Conservation (phyloP, 331 rosid species). For the Erythrophleum ivorense region DNA sequence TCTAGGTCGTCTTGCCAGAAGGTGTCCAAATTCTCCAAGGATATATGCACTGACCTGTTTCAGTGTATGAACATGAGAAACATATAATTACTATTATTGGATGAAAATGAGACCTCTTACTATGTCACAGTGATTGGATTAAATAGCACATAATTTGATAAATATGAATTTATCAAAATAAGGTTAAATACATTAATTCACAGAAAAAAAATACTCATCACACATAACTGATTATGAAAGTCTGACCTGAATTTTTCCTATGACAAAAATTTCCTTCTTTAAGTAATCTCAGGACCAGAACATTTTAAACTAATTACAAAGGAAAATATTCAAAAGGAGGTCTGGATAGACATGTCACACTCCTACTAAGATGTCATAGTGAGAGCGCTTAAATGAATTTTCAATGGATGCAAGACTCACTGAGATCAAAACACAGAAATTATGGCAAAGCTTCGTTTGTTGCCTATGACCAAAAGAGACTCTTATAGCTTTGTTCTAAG, state of each 20-base stretch:
- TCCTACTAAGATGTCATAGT: slow-evolving; percentile 3
- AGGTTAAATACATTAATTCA: slow-evolving; percentile 16
- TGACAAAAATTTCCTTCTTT: slow-evolving; percentile 24
- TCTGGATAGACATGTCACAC: not conserved
- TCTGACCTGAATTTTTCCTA: slow-evolving; percentile 23
- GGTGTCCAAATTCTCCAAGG: slow-evolving; percentile 99
- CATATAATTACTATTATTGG: slow-evolving; percentile 1
- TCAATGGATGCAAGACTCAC: slow-evolving; percentile 1
- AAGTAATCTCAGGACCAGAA: not conserved
- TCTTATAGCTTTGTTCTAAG: not conserved
- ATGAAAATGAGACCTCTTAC: slow-evolving; percentile 8
- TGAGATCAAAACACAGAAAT: not conserved
- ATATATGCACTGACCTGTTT: slow-evolving; percentile 95
- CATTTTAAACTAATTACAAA: not conserved
- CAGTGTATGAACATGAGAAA: slow-evolving; percentile 42
- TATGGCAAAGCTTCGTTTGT: not conserved
- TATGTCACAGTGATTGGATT: slow-evolving; percentile 34
- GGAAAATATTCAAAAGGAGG: not conserved
- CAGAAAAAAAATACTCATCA: slow-evolving; percentile 8
- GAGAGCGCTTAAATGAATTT: not conserved
- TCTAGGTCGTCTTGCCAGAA: slow-evolving; percentile 90
- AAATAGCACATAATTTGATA: slow-evolving; percentile 13
- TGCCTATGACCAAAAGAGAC: not conserved
- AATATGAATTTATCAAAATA: slow-evolving; percentile 28
- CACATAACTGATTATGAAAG: slow-evolving; percentile 6